Evolutionary conservation across 768 basidiomycete genomes (phyloP), one percentile per base, ranked within the genome.

Genomic region (Galerina sulciceps): DNA sequence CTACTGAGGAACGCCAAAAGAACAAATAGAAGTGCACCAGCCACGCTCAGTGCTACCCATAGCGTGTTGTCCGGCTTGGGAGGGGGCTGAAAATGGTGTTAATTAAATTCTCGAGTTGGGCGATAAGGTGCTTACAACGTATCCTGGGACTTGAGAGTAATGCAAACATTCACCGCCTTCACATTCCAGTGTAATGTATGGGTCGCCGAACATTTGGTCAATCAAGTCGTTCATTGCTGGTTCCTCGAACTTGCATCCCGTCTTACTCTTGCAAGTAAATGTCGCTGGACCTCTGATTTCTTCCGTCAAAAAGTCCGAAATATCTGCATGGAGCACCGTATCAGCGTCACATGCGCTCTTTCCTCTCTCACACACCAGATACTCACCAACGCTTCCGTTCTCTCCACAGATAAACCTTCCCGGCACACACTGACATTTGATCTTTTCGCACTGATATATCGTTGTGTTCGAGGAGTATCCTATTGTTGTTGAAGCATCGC

Each of bases 201-300:
- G 80, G 70, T 99, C 97, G 1, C 93, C 97, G 63, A 99, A 99
- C 65, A 99, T 88, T 60, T 90, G 88, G 68, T 90, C 86, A 74
- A 99, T 99, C 52, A 99, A 83, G 34, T 88, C 81, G 67, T 99
- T 97, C 97, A 99, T 99, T 0, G 91, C 94, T 0, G 94, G 93
- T 67, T 99, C 97, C 71, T 96, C 90, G 66, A 99, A 99, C 60
- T 81, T 85, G 75, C 96, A 98, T 8, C 88, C 91, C 46, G 80
- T 72, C 14, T 87, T 89, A 1, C 81, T 71, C 57, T 76, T 78
- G 76, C 96, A 96, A 61, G 82, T 88, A 73, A 99, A 99, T 10
- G 79, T 77, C 0, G 91, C 97, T 0, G 97, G 97, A 0, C 97
- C 97, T 57, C 84, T 88, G 70, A 99, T 97, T 63, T 91, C 86